phyloP scores from a whole-genome alignment of 768 basidiomycete genomes.

The Hydnum rufescens region DNA sequence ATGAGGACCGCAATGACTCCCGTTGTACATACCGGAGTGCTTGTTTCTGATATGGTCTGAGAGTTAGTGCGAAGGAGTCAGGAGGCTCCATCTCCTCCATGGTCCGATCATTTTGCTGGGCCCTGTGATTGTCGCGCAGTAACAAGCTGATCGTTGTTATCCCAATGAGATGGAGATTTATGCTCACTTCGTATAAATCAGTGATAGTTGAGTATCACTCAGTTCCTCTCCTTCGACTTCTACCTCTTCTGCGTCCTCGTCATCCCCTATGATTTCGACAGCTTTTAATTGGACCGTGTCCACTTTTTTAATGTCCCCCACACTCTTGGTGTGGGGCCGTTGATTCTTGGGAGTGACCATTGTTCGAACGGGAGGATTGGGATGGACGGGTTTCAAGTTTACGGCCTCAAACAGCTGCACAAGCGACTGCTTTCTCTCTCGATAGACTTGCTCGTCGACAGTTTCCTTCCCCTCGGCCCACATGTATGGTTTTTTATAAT shows the following conservation, averaged over 20 bases:
- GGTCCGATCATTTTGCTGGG: slow-evolving; percentile 56
- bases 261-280: slow-evolving; percentile 58
- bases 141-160: too few species aligned
- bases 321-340: slow-evolving; percentile 14
- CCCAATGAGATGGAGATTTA: too few species aligned
- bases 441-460: slow-evolving; percentile 49
- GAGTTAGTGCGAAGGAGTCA: slow-evolving; percentile 47
- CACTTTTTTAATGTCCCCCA: too few species aligned
- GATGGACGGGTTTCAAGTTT: slow-evolving; percentile 37
- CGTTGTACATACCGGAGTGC: slow-evolving; percentile 40
- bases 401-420: slow-evolving; percentile 53
- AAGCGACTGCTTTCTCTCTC: slow-evolving; percentile 61
- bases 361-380: slow-evolving; percentile 22
- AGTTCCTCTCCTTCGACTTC: slow-evolving; percentile 55
- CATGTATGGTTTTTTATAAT: slow-evolving; percentile 14
- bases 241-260: slow-evolving; percentile 68
- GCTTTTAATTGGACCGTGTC: slow-evolving; percentile 20
- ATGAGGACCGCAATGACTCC: neutral
- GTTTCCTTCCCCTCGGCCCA: slow-evolving; percentile 72
- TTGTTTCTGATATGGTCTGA: slow-evolving; percentile 87
- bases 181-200: slow-evolving; percentile 65
- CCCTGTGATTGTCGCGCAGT: slow-evolving; percentile 43
- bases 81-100: slow-evolving; percentile 72
- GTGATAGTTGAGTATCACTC: slow-evolving; percentile 56
- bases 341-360: slow-evolving; percentile 15